Evolutionary conservation across 2,329 filamentous ascomycete genomes (phyloP), one percentile per base, ranked within the genome.

Genomic region (Beauveria medogensis): DNA sequence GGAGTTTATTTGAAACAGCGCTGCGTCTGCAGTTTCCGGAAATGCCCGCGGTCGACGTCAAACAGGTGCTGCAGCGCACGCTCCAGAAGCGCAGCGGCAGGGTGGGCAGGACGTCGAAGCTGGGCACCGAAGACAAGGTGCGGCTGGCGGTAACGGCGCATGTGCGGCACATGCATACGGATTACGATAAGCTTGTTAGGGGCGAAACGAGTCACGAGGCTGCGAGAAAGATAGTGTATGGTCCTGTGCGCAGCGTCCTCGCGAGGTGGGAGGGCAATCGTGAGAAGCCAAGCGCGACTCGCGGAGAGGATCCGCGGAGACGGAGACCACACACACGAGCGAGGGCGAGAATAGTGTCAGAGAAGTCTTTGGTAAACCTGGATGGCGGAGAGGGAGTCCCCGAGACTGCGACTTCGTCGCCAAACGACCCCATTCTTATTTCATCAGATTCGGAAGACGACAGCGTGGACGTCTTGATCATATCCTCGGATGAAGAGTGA

Each of bases 111-210:
- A 77, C 75, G 2, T 68, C 67, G 2, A 76, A 63, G 50, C 66
- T 80, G 6, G 67, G 68, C 0, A 51, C 79, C 41, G 67, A 69
- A 7, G 66, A 72, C 16, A 80, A 75, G 64, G 78, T 75, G 5
- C 65, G 68, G 51, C 71, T 81, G 26, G 81, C 78, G 2, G 78
- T 82, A 14, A 68, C 74, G 24, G 80, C 81, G 3, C 77, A 82
- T 63, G 73, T 80, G 5, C 72, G 81, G 7, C 80, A 83, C 64
- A 64, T 60, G 3, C 73, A 80, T 50, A 82, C 80, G 0, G 64
- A 70, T 1, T 83, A 83, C 61, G 78, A 82, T 16, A 48, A 56
- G 41, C 63, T 78, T 47, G 62, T 80, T 59, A 62, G 61, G 18
- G 50, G 30, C 26, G 24, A 54, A 24, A 24, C 24, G 10, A 51